Conservation (phyloP, 345 rosid genomes). For the Citrus cavaleriei region DNA sequence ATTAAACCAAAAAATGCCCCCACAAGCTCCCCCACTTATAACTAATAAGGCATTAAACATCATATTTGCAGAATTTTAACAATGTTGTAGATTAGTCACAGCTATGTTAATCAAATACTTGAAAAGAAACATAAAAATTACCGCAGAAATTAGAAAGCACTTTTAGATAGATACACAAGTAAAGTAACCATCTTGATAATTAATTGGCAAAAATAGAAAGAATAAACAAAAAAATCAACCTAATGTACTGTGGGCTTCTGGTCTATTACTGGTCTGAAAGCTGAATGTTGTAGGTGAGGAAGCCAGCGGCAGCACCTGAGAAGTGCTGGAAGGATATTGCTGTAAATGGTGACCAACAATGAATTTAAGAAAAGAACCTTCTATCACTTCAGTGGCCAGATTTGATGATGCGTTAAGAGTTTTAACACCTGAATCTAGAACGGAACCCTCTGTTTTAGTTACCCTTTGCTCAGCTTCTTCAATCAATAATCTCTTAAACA, state of each 20-base stretch:
- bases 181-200: background rate
- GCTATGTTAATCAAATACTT: background rate
- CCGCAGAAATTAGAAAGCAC: background rate
- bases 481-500: constrained; percentile 45
- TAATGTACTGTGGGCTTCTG: constrained; percentile 26
- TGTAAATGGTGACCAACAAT: constrained; percentile 35
- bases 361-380: constrained; percentile 62
- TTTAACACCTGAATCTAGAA: constrained; percentile 25
- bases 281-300: constrained; percentile 55
- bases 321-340: constrained; percentile 38
- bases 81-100: constrained; percentile 4
- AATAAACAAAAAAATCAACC: constrained; percentile 15
- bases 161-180: constrained; percentile 10
- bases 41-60: background rate
- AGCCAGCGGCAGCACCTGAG: constrained; percentile 67
- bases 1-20: constrained; percentile 7
- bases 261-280: constrained; percentile 38
- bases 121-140: background rate
- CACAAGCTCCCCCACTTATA: constrained; percentile 5
- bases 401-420: constrained; percentile 15
- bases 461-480: constrained; percentile 50
- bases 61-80: constrained; percentile 2
- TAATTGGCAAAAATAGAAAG: constrained; percentile 16
- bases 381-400: constrained; percentile 1
- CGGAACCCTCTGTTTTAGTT: constrained; percentile 16